Percentiles rank a stretch among this genome's conserved stretches.
These are phyloP conservation scores for Neckera pumila DNA, from an alignment of 225 moss, liverwort and hornwort genomes.

Conservation along the genomic window DNA sequence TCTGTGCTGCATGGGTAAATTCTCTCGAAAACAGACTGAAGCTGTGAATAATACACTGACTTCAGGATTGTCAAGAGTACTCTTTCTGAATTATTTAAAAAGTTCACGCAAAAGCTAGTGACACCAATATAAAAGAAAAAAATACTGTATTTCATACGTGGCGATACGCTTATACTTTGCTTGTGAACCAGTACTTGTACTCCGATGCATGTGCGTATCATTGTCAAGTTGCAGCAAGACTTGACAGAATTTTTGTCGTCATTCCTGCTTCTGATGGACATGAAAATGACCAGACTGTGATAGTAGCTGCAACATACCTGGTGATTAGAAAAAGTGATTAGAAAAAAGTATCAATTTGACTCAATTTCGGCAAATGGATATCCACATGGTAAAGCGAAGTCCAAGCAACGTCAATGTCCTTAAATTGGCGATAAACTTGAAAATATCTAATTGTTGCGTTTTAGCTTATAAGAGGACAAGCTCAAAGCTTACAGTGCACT, in stretches of 20 bases:
- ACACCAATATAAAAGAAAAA: not conserved
- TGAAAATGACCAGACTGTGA: not conserved
- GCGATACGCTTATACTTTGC: too few relatives aligned
- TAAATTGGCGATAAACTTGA: not conserved
- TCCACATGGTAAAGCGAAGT: not conserved
- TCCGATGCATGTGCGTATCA: not conserved
- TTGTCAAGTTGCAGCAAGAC: not conserved
- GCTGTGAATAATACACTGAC: not conserved
- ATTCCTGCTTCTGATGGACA: not conserved
- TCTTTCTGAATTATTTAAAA: not conserved
- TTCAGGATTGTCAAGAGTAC: not conserved
- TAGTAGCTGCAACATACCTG: not conserved
- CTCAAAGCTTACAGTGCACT: too few relatives aligned
- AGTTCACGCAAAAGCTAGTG: not conserved
- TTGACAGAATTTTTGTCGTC: not conserved
- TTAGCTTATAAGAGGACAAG: too few relatives aligned
- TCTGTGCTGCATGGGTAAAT: not conserved
- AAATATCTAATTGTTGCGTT: too few relatives aligned
- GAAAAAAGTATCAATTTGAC: not conserved
- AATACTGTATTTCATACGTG: not conserved
- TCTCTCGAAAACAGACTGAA: not conserved
- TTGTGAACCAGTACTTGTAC: not conserved
- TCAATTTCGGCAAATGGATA: not conserved
- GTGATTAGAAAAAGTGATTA: not conserved
- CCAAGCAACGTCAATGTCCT: not conserved